Evolutionary conservation across 257 asterid genomes (phyloP).

Genomic region (Perilla frutescens): DNA sequence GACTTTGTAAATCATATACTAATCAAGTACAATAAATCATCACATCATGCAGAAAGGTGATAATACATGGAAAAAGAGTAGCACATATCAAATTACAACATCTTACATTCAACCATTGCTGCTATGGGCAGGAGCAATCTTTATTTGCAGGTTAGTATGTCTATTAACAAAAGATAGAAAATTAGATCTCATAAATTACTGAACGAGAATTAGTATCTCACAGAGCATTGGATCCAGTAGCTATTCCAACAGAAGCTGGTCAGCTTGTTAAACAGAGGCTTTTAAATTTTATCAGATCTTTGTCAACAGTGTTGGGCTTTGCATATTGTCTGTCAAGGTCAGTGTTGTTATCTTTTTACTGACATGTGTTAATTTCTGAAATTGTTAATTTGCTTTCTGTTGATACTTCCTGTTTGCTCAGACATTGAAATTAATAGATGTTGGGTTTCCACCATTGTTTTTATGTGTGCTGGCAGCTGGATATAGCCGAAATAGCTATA

Average conservation of each 20-base stretch:
- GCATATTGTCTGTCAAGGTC: constrained; percentile 94
- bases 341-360: constrained; percentile 35
- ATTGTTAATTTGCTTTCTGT: constrained; percentile 3
- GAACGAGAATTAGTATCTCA: constrained; percentile 33
- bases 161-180: constrained; percentile 27
- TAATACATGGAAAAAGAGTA: constrained; percentile 85
- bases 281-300: constrained; percentile 81
- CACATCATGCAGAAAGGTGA: constrained; percentile 69
- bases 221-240: constrained; percentile 89
- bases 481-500: neutral
- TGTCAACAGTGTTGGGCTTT: constrained; percentile 88
- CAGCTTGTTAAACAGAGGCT: constrained; percentile 83
- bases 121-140: constrained; percentile 81
- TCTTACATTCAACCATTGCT: constrained; percentile 83
- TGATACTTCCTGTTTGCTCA: constrained; percentile 30
- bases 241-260: constrained; percentile 87
- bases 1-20: constrained; percentile 15
- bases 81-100: constrained; percentile 66
- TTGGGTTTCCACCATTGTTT: constrained; percentile 8
- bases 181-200: constrained; percentile 33
- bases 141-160: constrained; percentile 82
- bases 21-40: constrained; percentile 26
- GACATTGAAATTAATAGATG: constrained; percentile 17
- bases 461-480: neutral
- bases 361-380: neutral